Evolutionary conservation across 2,329 filamentous ascomycete genomes (phyloP), one percentile per base, ranked within the genome.

Genomic region (Apiospora phragmitis): DNA sequence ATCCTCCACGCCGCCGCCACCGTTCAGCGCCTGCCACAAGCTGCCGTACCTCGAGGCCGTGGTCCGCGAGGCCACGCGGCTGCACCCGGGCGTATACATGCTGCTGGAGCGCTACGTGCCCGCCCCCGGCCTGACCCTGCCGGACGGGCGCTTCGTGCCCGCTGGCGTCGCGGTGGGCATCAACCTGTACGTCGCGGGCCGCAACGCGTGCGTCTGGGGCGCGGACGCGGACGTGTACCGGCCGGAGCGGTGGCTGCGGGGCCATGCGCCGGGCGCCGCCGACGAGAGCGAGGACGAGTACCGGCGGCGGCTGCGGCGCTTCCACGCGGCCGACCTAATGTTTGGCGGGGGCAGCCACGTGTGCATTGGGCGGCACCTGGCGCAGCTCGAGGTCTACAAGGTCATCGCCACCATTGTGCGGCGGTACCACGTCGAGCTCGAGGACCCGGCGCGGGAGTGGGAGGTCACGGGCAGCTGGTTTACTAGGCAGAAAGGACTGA

Each of bases 271-370:
- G 0, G 47, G 24, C 5, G 14, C 26, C 16, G 16, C 26, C 6
- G 26, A 59, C 16, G 70, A 76, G 7, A 75, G 75, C 45, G 47
- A 71, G 69, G 69, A 47, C 1, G 69, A 14, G 0, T 78, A 78
- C 43, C 79, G 84, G 0, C 82, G 81, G 32, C 81, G 85, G 72
- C 79, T 88, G 11, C 83, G 81, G 74, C 84, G 86, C 72, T 89
- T 89, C 87, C 85, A 85, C 71, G 82, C 82, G 1, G 35, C 49
- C 4, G 67, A 70, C 45, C 65, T 72, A 35, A 41, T 55, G 1
- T 72, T 69, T 66, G 71, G 71, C 29, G 71, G 47, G 21, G 71
- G 70, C 16, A 72, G 68, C 68, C 66, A 68, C 32, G 55, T 68
- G 29, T 71, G 71, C 55, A 47, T 68, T 21, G 71, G 71, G 16